Evolutionary conservation across 2,329 filamentous ascomycete genomes (phyloP), one percentile per base, ranked within the genome.

Genomic region (Colletotrichum karsti): DNA sequence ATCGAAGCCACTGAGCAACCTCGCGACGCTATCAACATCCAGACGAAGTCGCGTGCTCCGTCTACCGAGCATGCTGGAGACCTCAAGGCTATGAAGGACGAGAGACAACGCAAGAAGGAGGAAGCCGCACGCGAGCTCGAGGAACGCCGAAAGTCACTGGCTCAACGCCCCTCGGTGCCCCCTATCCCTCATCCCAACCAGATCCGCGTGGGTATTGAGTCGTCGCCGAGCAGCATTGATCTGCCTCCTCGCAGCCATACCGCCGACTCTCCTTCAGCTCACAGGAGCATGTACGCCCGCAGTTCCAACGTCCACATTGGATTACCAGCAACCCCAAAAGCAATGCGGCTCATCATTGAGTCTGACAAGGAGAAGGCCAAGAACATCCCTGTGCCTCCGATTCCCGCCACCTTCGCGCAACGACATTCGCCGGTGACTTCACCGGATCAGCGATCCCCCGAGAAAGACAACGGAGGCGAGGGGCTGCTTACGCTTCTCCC

Each of bases 241-340:
- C 80, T 82, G 10, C 84, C 85, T 2, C 82, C 83, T 26, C 86
- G 91, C 60, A 91, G 90, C 73, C 87, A 89, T 50, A 93, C 91
- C 7, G 90, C 88, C 2, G 90, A 92, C 68, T 88, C 90, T 2
- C 85, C 83, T 2, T 44, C 46, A 4, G 44, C 7, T 3, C 48
- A 41, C 6, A 80, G 80, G 69, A 84, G 82, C 76, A 86, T 87
- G 77, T 85, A 85, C 69, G 82, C 83, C 13, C 79, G 78, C 57
- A 78, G 78, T 35, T 72, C 77, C 15, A 80, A 75, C 3, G 85
- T 85, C 1, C 85, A 88, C 6, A 87, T 95, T 57, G 95, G 94
- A 1, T 86, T 97, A n/a, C 94, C 95, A 13, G 93, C 94, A 2
- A 98, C 95, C 1, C 95, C 95, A 30, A 91, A 93, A 81, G 94